Conservation (phyloP, 768 basidiomycete genomes). For the Ramaria sp. region DNA sequence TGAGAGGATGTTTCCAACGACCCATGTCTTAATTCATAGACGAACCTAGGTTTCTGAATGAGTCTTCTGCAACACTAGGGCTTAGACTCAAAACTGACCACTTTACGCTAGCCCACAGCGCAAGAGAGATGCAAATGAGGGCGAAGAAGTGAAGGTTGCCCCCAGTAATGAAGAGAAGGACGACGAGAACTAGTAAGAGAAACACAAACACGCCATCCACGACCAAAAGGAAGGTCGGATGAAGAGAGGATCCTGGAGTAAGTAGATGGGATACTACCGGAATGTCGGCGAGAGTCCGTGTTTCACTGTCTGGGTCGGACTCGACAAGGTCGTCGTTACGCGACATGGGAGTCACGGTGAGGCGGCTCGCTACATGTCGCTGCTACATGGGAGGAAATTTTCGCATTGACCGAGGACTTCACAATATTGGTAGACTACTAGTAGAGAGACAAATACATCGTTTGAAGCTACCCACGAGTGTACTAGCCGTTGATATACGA, state of each 20-base stretch:
- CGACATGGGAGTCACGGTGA: neutral
- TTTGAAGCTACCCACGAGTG: no score
- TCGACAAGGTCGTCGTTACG: neutral
- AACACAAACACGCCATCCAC: slow-evolving; percentile 51
- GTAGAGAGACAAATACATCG: no score
- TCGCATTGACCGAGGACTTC: no score
- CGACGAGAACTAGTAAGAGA: slow-evolving; percentile 49
- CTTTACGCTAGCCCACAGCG: slow-evolving; percentile 71
- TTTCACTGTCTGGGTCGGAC: neutral
- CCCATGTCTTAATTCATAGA: slow-evolving; percentile 45
- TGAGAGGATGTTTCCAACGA: slow-evolving; percentile 11
- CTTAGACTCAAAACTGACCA: slow-evolving; percentile 39
- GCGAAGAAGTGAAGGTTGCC: slow-evolving; percentile 60
- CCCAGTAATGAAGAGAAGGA: slow-evolving; percentile 47
- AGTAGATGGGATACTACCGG: slow-evolving; percentile 40
- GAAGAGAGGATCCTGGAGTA: slow-evolving; percentile 65
- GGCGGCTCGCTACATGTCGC: no score
- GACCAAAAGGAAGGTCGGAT: slow-evolving; percentile 54
- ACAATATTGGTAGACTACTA: no score
- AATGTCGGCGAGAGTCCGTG: neutral
- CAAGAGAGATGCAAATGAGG: slow-evolving; percentile 53
- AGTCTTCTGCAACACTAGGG: neutral
- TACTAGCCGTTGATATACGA: no score
- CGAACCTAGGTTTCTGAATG: slow-evolving; percentile 37
- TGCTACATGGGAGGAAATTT: no score